Base-by-base conservation (phyloP, 176 grass and related monocot genomes). In the Thalia dealbata region DNA sequence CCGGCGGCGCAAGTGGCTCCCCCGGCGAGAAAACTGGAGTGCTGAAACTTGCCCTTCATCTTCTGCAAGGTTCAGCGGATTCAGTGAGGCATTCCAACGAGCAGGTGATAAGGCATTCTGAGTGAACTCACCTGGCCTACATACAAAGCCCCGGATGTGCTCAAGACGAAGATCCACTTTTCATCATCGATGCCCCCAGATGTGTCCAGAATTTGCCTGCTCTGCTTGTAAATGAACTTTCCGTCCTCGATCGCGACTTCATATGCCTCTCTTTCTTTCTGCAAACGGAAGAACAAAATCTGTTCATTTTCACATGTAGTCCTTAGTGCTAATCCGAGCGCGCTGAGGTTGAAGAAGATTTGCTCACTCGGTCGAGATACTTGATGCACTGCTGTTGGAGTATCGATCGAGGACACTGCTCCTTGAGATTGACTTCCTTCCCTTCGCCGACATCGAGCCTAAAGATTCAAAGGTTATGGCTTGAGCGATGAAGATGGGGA, bases 131-230 rank as follows among this genome's bases (percentile, higher is more conserved):
- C 95, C 83, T 61, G 22, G 51, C 85, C 95, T 41, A 99, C 83
- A 84, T 93, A 99, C 48, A 99, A 68, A 79, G 61, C 68, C 72
- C 72, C 91, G 3, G 77, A 88, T 56, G 95, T 99, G 90, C 95
- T 99, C 52, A 99, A 71, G 67, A 99, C 95, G 7, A 99, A 99
- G 41, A 99, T 99, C 90, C 95, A 99, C 78, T 99, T 93, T 41
- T 75, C 68, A 82, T 86, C 78, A 76, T 80, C 82, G 32, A 78
- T 62, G 2, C 83, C 81, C 64, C 88, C 85, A 18, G 67, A 88
- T 50, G 85, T 91, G 77, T 93, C 52, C 10, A 99, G 61, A 10
- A 93, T 69, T 83, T 93, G 78, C 73, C 29, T 73, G 75, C 71
- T 91, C 73, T 88, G 67, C 62, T 79, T 99, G 87, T 91, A 91